Percentiles rank a stretch among this genome's conserved stretches.
Evolutionary conservation across 1,139 yeast species (phyloP).

Genomic region (Yamadazyma conglobata): DNA sequence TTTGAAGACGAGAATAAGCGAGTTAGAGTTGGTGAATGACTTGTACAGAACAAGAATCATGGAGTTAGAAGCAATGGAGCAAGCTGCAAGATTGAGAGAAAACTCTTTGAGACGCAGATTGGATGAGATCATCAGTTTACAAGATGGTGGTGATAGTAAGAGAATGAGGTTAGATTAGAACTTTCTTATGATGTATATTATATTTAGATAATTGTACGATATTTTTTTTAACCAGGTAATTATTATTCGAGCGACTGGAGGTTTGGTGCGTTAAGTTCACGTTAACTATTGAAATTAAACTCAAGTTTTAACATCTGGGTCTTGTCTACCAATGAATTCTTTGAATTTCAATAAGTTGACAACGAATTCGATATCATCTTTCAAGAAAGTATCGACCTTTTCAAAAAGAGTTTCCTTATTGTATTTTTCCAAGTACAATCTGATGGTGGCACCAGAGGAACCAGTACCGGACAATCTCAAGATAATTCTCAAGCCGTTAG

Average conservation of each 20-base stretch:
- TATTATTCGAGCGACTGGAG: too few species aligned
- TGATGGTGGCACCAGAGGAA: conserved; percentile 94
- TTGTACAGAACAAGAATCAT: conserved; percentile 74
- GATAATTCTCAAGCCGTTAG: conserved; percentile 80
- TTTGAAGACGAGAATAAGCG: conserved; percentile 76
- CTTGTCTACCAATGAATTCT: conserved; percentile 73
- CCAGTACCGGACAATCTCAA: conserved; percentile 97
- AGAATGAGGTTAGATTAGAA: conserved; percentile 16
- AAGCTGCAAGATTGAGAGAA: conserved; percentile 53
- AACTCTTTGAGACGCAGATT: conserved; percentile 45
- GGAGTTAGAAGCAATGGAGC: conserved; percentile 75
- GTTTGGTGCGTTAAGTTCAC: too few species aligned
- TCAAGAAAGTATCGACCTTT: conserved; percentile 69
- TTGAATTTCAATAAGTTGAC: conserved; percentile 68
- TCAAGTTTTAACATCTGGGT: conserved; percentile 86
- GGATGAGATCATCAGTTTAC: conserved; percentile 39
- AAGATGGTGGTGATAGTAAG: conserved; percentile 19
- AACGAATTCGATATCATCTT: conserved; percentile 59
- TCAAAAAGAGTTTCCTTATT: conserved; percentile 50
- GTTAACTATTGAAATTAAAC: too few species aligned
- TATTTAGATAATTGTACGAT: conserved; percentile 3
- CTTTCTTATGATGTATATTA: conserved; percentile 3
- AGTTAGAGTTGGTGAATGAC: conserved; percentile 85
- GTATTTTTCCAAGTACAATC: conserved; percentile 87
- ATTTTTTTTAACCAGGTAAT: neutral